phyloP scores from a whole-genome alignment of 495 filamentous ascomycete genomes.

The Parachaetomium inaequale region DNA sequence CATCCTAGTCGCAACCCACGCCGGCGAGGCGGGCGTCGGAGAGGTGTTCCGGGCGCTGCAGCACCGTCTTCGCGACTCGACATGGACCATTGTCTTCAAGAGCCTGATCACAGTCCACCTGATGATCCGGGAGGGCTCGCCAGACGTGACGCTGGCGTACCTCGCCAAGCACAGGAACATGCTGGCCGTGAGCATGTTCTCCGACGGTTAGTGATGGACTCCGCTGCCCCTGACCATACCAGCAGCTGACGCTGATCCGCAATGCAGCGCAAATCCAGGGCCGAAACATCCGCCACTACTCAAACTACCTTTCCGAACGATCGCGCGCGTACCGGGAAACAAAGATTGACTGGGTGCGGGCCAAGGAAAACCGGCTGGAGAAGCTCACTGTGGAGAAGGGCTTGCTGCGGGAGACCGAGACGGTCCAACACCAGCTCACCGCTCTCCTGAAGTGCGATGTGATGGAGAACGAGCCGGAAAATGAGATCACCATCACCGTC shows the following conservation, averaged over 20 bases:
- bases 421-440: slow-evolving; percentile 83
- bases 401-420: slow-evolving; percentile 85
- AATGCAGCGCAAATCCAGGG: slow-evolving; percentile 92
- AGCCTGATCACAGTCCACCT: slow-evolving; percentile 90
- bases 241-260: slow-evolving; percentile 15
- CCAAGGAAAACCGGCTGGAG: slow-evolving; percentile 77
- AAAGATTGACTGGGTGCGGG: slow-evolving; percentile 84
- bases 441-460: slow-evolving; percentile 89
- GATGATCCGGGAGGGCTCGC: slow-evolving; percentile 94
- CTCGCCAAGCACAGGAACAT: slow-evolving; percentile 78
- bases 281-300: slow-evolving; percentile 88
- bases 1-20: slow-evolving; percentile 91
- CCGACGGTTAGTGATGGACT: slow-evolving; percentile 66
- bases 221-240: neutral
- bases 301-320: slow-evolving; percentile 78
- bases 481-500: slow-evolving; percentile 95
- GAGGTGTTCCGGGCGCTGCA: slow-evolving; percentile 93
- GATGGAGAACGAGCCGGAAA: slow-evolving; percentile 83
- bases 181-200: slow-evolving; percentile 84
- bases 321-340: slow-evolving; percentile 78
- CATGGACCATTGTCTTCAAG: slow-evolving; percentile 98
- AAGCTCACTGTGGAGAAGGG: slow-evolving; percentile 89
- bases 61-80: slow-evolving; percentile 83
- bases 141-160: slow-evolving; percentile 81
- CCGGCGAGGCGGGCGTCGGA: slow-evolving; percentile 90